phyloP scores from a whole-genome alignment of 164 flowering plant species.

The Dillenia suffruticosa region DNA sequence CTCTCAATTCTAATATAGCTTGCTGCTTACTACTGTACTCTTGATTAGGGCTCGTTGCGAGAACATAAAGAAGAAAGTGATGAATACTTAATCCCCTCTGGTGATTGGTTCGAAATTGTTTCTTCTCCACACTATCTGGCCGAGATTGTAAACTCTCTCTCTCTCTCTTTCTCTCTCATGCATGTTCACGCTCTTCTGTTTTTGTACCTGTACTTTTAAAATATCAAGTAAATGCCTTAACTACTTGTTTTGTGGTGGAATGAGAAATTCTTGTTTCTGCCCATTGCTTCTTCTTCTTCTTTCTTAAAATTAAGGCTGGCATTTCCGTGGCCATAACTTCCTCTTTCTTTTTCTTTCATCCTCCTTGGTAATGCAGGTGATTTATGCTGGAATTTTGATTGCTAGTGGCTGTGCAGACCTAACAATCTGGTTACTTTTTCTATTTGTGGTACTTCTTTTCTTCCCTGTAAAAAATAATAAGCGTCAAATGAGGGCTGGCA shows the following conservation, averaged over 20 bases:
- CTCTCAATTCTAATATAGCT: too few species aligned
- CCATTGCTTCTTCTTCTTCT: background rate
- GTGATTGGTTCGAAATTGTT: constrained; percentile 90
- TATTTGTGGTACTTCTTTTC: constrained; percentile 60
- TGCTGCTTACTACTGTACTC: background rate
- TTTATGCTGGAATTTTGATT: constrained; percentile 72
- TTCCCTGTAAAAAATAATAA: too few species aligned
- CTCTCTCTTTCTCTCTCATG: constrained; percentile 14
- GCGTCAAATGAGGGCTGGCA: too few species aligned
- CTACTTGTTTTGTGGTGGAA: too few species aligned
- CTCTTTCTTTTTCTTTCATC: background rate
- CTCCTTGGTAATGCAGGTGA: constrained; percentile 40
- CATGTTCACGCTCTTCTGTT: too few species aligned
- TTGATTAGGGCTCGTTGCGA: constrained; percentile 67
- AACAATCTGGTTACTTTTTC: constrained; percentile 69
- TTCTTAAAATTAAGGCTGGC: background rate
- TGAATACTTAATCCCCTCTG: constrained; percentile 68
- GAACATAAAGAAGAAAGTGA: constrained; percentile 27
- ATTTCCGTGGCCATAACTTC: background rate
- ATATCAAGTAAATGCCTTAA: too few species aligned
- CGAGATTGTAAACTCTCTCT: constrained; percentile 58
- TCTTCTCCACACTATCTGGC: constrained; percentile 92
- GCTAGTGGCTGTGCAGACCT: constrained; percentile 80
- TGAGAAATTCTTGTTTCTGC: too few species aligned
- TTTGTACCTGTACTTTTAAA: too few species aligned